A percentile compares a stretch with the other conserved stretches of the same genome.
Conservation (phyloP, 2,329 filamentous ascomycete species). For the Ilyonectria robusta region DNA sequence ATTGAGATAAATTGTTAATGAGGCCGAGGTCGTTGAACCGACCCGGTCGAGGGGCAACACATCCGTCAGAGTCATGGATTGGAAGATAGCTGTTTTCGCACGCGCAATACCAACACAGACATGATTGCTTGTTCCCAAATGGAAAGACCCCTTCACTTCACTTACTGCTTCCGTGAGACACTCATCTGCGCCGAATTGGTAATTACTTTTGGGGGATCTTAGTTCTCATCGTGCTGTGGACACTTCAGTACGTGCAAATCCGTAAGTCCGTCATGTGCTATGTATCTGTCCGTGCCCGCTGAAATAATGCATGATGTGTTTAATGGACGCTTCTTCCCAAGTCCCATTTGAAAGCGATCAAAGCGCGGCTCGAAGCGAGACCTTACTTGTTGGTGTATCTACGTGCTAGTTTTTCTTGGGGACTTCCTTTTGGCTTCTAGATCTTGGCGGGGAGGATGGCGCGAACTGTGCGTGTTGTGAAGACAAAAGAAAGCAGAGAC, state of each 20-base stretch:
- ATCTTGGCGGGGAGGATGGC: not conserved
- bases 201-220: not conserved
- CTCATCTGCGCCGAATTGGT: not conserved
- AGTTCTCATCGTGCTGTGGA: not conserved
- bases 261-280: not conserved
- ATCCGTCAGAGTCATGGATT: slow-evolving; percentile 26
- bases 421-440: not conserved
- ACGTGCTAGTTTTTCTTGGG: not conserved
- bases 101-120: slow-evolving; percentile 37
- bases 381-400: not conserved
- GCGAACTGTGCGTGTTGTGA: not conserved
- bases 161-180: slow-evolving; percentile 5
- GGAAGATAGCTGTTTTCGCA: slow-evolving; percentile 31
- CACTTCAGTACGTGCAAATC: not conserved
- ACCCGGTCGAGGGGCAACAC: slow-evolving; percentile 28
- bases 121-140: slow-evolving; percentile 33
- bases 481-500: slow-evolving; percentile 20
- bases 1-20: slow-evolving; percentile 44
- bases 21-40: slow-evolving; percentile 32
- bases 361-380: not conserved
- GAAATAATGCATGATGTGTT: not conserved
- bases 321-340: not conserved
- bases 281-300: not conserved
- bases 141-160: not conserved
- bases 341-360: not conserved